A percentile compares a stretch with the other conserved stretches of the same genome.
These are phyloP conservation scores for Straminergon stramineum DNA, from an alignment of 225 moss, liverwort and hornwort species.

Conservation along the genomic window DNA sequence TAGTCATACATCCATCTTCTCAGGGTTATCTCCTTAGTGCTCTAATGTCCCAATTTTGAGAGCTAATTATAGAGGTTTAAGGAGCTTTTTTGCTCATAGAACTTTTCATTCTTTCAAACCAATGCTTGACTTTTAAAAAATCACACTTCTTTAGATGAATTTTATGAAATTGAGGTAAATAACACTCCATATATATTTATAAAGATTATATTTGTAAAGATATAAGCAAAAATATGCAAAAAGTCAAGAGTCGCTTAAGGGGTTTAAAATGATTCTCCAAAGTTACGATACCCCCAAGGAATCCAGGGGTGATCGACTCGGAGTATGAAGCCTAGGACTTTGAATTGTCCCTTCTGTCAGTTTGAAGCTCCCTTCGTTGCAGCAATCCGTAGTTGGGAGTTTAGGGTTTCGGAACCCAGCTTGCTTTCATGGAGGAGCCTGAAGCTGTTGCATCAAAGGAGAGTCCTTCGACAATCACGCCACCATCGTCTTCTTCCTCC, in stretches of 20 bases:
- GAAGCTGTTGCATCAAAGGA: not conserved
- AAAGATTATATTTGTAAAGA: not conserved
- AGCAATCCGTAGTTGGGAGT: not conserved
- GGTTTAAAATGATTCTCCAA: not conserved
- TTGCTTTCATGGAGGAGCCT: slow-evolving; percentile 5
- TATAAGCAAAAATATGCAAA: not conserved
- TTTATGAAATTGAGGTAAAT: not conserved
- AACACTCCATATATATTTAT: not conserved
- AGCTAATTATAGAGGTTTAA: fast-evolving
- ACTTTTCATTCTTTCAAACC: not conserved
- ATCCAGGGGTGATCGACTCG: not conserved
- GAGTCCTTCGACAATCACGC: not conserved
- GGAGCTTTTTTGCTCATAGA: fast-evolving
- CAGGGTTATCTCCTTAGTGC: fast-evolving
- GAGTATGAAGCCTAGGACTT: not conserved
- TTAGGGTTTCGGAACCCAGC: not conserved
- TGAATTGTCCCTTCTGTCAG: not conserved
- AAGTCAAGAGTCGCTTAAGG: not conserved
- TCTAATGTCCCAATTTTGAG: fast-evolving
- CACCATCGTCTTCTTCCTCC: not conserved
- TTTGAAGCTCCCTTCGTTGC: not conserved
- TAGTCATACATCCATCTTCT: not conserved
- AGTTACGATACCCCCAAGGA: not conserved
- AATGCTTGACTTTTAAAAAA: not conserved
- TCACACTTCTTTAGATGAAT: not conserved